phyloP scores from a whole-genome alignment of 148 eudicot genomes.

The Limonium bicolor region DNA sequence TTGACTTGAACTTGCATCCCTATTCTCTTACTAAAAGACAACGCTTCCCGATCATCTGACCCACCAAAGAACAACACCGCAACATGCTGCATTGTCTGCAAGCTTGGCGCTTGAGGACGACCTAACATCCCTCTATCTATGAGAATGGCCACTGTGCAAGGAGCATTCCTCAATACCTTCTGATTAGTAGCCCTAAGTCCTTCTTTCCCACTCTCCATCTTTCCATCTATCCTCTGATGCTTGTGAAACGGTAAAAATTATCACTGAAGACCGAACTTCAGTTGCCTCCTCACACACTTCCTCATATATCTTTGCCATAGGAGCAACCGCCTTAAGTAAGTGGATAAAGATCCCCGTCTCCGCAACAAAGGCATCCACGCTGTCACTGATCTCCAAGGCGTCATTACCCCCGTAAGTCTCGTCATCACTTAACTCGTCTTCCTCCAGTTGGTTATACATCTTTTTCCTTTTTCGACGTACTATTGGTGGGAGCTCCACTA shows the following conservation, averaged over 20 bases:
- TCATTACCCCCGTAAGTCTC: conserved; percentile 77
- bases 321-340: conserved; percentile 53
- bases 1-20: conserved; percentile 52
- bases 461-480: conserved; percentile 26
- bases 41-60: conserved; percentile 86
- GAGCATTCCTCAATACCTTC: conserved; percentile 67
- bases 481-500: conserved; percentile 75
- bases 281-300: conserved; percentile 62
- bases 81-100: conserved; percentile 44
- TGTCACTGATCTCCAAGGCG: conserved; percentile 61
- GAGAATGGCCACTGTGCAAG: conserved; percentile 67
- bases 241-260: conserved; percentile 83
- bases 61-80: conserved; percentile 85
- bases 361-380: conserved; percentile 36
- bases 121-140: conserved; percentile 57
- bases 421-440: conserved; percentile 84
- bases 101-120: conserved; percentile 18
- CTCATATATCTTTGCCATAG: conserved; percentile 29
- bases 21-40: conserved; percentile 62
- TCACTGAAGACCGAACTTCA: conserved; percentile 56
- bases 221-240: conserved; percentile 83
- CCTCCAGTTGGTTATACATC: conserved; percentile 67
- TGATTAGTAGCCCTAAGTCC: conserved; percentile 71
- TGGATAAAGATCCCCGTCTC: conserved; percentile 53
- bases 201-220: conserved; percentile 69